phyloP scores from a whole-genome alignment of 2,329 filamentous ascomycete species.

The Beauveria asiatica region DNA sequence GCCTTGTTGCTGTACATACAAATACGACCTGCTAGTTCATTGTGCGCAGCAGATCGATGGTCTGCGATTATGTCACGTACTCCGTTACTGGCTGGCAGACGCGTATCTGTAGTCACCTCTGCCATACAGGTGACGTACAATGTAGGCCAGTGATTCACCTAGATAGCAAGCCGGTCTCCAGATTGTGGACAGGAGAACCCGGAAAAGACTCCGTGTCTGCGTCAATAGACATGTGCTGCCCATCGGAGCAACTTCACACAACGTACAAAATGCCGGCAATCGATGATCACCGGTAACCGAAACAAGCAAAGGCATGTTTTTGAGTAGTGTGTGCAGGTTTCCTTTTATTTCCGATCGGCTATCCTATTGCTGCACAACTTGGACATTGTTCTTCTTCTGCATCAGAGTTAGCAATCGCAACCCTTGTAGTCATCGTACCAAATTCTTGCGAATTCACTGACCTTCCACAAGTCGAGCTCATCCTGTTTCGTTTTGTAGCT shows the following conservation, averaged over 20 bases:
- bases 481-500: conserved; percentile 93
- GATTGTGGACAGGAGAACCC: too few relatives aligned
- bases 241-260: background rate
- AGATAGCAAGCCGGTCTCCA: background rate
- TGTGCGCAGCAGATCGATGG: background rate
- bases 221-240: background rate
- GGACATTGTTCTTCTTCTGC: conserved; percentile 84
- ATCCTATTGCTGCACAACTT: conserved; percentile 67
- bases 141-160: background rate
- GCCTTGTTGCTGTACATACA: background rate
- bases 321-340: conserved; percentile 6
- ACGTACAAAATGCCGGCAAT: too few relatives aligned
- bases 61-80: background rate
- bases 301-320: background rate
- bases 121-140: background rate
- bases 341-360: conserved; percentile 16
- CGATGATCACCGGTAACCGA: too few relatives aligned
- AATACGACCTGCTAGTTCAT: background rate
- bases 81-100: background rate
- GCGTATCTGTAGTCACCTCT: background rate
- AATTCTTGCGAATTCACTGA: conserved; percentile 25
- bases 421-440: background rate
- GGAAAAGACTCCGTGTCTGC: background rate
- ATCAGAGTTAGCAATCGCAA: conserved; percentile 15
- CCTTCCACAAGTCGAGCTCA: conserved; percentile 98